These are phyloP conservation scores for Raphanus sativus DNA, from an alignment of 345 rosid species.

Conservation along the genomic window DNA sequence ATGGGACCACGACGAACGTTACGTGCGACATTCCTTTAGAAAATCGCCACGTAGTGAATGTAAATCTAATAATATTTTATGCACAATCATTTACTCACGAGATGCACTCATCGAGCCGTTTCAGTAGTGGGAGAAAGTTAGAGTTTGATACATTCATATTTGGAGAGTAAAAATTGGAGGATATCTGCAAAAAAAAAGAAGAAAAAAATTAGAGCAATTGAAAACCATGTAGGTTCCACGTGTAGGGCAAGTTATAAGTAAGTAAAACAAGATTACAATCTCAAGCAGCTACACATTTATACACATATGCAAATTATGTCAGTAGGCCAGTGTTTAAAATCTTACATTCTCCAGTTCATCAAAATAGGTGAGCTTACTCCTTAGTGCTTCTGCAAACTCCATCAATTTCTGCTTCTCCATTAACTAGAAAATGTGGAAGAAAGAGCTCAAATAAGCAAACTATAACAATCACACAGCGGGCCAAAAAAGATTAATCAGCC, in stretches of 20 bases:
- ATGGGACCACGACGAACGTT: constrained; percentile 2
- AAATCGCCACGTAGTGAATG: constrained; percentile 7
- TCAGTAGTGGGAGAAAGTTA: constrained; percentile 82
- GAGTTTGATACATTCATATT: constrained; percentile 75
- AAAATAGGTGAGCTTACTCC: constrained; percentile 87
- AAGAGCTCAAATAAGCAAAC: constrained; percentile 21
- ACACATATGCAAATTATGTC: constrained; percentile 4
- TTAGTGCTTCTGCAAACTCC: constrained; percentile 93
- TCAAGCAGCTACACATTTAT: constrained; percentile 2
- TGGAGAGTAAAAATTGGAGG: constrained; percentile 81
- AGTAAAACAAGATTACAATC: constrained; percentile 2
- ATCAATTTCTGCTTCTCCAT: constrained; percentile 85
- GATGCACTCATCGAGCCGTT: constrained; percentile 91
- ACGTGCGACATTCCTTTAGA: neutral
- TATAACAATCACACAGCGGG: constrained; percentile 1
- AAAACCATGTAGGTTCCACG: constrained; percentile 14
- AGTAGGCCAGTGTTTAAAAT: constrained; percentile 52
- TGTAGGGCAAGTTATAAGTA: neutral
- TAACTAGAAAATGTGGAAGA: constrained; percentile 45
- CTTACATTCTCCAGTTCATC: constrained; percentile 99
- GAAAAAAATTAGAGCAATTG: constrained; percentile 6
- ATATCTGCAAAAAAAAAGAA: constrained; percentile 50
- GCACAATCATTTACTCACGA: constrained; percentile 57
- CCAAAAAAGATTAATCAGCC: neutral
- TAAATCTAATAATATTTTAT: neutral